Base-by-base conservation (phyloP, 495 filamentous ascomycete species). In the Staphylotrichum tortipilum region DNA sequence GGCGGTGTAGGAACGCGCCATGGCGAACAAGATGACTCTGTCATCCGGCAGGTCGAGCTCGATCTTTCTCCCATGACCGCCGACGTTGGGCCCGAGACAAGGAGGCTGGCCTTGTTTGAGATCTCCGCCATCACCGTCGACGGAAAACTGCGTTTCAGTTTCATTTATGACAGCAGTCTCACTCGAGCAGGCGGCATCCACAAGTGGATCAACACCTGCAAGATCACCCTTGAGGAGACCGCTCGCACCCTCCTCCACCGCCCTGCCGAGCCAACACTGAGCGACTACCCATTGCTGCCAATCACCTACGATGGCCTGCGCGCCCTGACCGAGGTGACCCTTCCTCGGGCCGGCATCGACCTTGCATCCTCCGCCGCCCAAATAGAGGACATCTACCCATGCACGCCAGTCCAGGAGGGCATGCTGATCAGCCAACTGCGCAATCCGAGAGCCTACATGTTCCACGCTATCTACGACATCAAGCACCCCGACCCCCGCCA, bases 361-460 rank as follows among this genome's bases (percentile, higher is more conserved):
- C 44, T 21, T 2, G 44, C 44, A 12, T 36, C 44, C 15, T 31
- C 51, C 21, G 5, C 41, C 53, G 53, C 55, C 0, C 26, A 63
- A 7, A 57, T 69, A 23, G 63, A 63, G 35, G 65, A 70, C 29
- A 61, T 60, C 17, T 70, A 60, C 38, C 65, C 63, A 5, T 86
- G 82, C 66, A 84, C 78, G 15, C 73, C 83, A 10, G 66, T 86
- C 0, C 84, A 88, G 63, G 83, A 84, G 53, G 82, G 81, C 3
- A 62, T 62, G 24, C 44, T 62, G 18, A 56, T 59, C 39, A 54
- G 54, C 18, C 57, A 60, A 26, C 50, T 60, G 11, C 57, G 57
- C 26, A 44, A 60, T 26, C 42, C 49, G 23, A 41, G 38, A 3
- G 57, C 57, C 30, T 60, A 56, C 37, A 42, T 53, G 23, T 55